Evolutionary conservation across 805 yeast genomes (phyloP).

Genomic region (Kodamaea neixiangensis): DNA sequence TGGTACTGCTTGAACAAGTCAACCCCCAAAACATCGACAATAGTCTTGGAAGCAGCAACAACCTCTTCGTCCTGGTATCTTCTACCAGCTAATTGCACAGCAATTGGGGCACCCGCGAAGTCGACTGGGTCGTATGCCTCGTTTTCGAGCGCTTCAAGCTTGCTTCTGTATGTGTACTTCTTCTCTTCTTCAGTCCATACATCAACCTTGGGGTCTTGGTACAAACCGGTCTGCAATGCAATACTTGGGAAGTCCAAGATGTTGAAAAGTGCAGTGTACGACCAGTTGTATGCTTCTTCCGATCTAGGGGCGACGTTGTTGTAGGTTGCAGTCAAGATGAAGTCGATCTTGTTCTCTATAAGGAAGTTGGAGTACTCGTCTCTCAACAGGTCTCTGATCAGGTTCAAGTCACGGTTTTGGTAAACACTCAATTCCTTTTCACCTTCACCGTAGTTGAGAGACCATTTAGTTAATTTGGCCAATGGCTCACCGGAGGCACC

Average conservation of each 20-base stretch:
- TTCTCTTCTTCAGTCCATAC: conserved; percentile 38
- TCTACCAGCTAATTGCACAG: conserved; percentile 54
- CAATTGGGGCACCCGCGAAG: conserved; percentile 56
- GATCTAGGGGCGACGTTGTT: conserved; percentile 73
- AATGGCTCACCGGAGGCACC: conserved; percentile 70
- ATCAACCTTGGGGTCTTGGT: conserved; percentile 58
- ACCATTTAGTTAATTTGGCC: conserved; percentile 62
- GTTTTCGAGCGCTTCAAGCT: conserved; percentile 50
- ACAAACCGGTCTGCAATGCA: conserved; percentile 61
- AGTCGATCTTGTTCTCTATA: conserved; percentile 58
- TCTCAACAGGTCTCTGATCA: conserved; percentile 58
- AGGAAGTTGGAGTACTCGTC: conserved; percentile 57
- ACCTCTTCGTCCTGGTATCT: conserved; percentile 60
- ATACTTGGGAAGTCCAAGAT: conserved; percentile 70
- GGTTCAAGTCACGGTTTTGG: conserved; percentile 58
- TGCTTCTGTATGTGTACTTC: conserved; percentile 43
- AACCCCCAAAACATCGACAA: conserved; percentile 37
- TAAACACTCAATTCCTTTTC: conserved; percentile 40
- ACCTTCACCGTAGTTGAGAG: conserved; percentile 59
- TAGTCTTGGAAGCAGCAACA: conserved; percentile 47
- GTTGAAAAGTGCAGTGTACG: conserved; percentile 76
- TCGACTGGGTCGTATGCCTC: conserved; percentile 48
- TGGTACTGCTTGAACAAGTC: conserved; percentile 25
- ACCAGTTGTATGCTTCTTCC: conserved; percentile 69
- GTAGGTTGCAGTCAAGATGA: conserved; percentile 67